These are phyloP conservation scores for Leccinum olivaceopallidum DNA, from an alignment of 768 basidiomycete genomes.

Conservation along the genomic window DNA sequence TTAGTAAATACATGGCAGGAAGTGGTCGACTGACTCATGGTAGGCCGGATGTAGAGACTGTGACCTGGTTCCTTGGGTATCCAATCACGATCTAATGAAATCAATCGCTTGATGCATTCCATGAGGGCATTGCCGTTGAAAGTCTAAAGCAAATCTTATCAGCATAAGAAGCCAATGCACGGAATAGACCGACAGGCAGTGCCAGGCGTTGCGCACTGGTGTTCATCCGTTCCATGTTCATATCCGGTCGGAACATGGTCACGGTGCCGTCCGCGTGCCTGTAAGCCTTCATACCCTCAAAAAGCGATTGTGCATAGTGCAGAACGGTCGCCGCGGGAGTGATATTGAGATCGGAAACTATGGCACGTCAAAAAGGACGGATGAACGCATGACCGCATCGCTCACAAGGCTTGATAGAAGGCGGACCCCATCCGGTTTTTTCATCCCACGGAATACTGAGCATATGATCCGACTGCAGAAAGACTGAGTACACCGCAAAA, in stretches of 20 bases:
- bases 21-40: constrained; percentile 49
- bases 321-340: constrained; percentile 61
- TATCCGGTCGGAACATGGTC: constrained; percentile 89
- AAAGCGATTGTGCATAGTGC: constrained; percentile 90
- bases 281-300: constrained; percentile 97
- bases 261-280: constrained; percentile 69
- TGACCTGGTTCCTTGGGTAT: constrained; percentile 87
- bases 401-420: constrained; percentile 83
- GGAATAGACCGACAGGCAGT: constrained; percentile 55
- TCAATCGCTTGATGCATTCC: constrained; percentile 82
- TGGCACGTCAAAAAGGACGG: constrained; percentile 7
- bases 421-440: constrained; percentile 75
- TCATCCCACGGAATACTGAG: constrained; percentile 73
- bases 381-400: constrained; percentile 8
- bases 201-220: constrained; percentile 75
- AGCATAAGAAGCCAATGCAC: neutral
- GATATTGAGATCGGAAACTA: constrained; percentile 27
- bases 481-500: constrained; percentile 9
- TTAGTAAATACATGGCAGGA: constrained; percentile 5
- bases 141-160: constrained; percentile 41
- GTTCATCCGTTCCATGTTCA: constrained; percentile 98
- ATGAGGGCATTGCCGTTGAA: constrained; percentile 78
- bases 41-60: constrained; percentile 89
- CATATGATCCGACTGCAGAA: constrained; percentile 81
- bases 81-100: constrained; percentile 85